These are phyloP conservation scores for Colletotrichum sp. DNA, from an alignment of 2,329 filamentous ascomycete genomes.

Conservation along the genomic window DNA sequence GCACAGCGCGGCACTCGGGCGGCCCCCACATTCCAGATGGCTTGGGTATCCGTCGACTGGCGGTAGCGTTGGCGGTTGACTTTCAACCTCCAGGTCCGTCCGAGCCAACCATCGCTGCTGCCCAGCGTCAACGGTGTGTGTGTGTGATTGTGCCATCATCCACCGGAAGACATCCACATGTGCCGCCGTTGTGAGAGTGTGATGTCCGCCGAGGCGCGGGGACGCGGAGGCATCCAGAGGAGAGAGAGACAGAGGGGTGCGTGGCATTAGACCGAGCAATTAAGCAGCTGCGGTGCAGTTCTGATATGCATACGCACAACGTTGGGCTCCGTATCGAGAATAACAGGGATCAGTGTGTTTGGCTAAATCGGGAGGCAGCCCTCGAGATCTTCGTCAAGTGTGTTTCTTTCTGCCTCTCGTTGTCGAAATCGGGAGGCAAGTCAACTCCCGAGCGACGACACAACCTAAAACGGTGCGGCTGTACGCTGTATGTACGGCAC, in stretches of 20 bases:
- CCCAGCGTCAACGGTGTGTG: not conserved
- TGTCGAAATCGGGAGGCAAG: not conserved
- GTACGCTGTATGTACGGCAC: not conserved
- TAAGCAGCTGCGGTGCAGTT: not conserved
- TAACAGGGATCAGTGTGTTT: not conserved
- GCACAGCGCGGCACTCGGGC: not conserved
- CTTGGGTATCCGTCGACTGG: not conserved
- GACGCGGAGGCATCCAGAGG: not conserved
- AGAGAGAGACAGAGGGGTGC: not conserved
- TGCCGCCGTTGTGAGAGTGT: not conserved
- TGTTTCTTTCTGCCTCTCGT: not conserved
- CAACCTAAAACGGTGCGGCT: not conserved
- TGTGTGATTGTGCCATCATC: not conserved
- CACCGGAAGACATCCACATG: too few relatives aligned
- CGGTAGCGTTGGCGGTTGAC: not conserved
- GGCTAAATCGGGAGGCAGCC: not conserved
- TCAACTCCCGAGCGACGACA: not conserved
- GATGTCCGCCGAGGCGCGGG: not conserved
- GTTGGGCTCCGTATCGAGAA: not conserved
- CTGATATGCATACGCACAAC: not conserved
- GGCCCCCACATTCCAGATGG: not conserved
- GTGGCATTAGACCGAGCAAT: not conserved
- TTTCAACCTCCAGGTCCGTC: not conserved
- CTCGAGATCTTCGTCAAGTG: not conserved
- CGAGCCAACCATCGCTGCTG: not conserved